Evolutionary conservation across 2,329 filamentous ascomycete genomes (phyloP).

Genomic region (Aspergillus cejpii): DNA sequence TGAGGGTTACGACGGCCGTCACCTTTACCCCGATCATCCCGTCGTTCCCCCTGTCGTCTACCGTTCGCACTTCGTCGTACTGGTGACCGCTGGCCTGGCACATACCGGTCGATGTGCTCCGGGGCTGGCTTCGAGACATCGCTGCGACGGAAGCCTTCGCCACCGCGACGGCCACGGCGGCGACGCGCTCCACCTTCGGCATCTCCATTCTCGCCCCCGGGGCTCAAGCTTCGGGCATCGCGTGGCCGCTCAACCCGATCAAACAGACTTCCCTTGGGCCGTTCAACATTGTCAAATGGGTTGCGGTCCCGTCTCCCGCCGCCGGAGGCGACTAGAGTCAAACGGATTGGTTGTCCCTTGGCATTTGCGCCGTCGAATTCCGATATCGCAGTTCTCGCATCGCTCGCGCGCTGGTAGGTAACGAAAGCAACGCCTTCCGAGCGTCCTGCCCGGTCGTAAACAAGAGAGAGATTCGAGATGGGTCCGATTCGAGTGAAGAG

Average conservation of each 20-base stretch:
- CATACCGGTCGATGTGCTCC: slow-evolving; percentile 70
- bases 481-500: slow-evolving; percentile 74
- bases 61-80: slow-evolving; percentile 45
- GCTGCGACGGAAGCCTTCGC: slow-evolving; percentile 47
- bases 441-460: slow-evolving; percentile 82
- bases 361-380: slow-evolving; percentile 89
- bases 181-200: slow-evolving; percentile 31
- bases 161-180: slow-evolving; percentile 36
- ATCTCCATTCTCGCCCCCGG: slow-evolving; percentile 30
- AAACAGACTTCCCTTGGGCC: slow-evolving; percentile 57
- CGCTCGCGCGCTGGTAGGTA: slow-evolving; percentile 63
- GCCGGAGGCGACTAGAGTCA: slow-evolving; percentile 57
- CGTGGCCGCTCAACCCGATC: slow-evolving; percentile 50
- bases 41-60: slow-evolving; percentile 34
- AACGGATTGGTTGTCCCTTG: slow-evolving; percentile 74
- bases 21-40: slow-evolving; percentile 22
- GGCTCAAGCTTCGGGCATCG: slow-evolving; percentile 39
- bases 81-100: slow-evolving; percentile 53
- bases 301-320: slow-evolving; percentile 35
- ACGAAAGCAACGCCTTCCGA: slow-evolving; percentile 81
- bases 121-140: slow-evolving; percentile 51
- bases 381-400: slow-evolving; percentile 66
- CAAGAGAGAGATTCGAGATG: slow-evolving; percentile 60
- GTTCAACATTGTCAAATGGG: slow-evolving; percentile 47
- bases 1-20: slow-evolving; percentile 44